Base-by-base conservation (phyloP, 805 yeast species). In the Metschnikowia matae region DNA sequence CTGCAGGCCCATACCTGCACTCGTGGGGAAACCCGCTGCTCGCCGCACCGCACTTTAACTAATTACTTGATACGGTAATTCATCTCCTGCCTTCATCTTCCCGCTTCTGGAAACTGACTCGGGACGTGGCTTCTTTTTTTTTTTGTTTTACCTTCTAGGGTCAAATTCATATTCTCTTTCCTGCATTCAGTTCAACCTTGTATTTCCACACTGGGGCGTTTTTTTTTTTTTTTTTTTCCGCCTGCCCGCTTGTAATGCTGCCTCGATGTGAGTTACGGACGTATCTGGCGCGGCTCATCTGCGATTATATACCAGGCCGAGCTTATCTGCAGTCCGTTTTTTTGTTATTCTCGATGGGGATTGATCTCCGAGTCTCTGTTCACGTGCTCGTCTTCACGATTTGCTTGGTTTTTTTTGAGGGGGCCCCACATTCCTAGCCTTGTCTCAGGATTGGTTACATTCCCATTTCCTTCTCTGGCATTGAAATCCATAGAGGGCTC, bases 21-120 rank as follows among this genome's bases (percentile, higher is more conserved):
- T 31, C 45, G 45, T 42, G 45, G 45, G 45, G 45, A 33, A 40
- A 20, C 11, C 20, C 45, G 29, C 45, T 20, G 13, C 8, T 11
- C 18, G 5, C n/a, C 45, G 45, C 45, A 23, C 45, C 45, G 29
- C 45, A 21, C 41, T 21, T 20, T 2, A 20, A 8, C 38, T 8
- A 33, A 17, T 23, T 42, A 18, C 45, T 32, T 6, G 33, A 33
- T 23, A 6, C 45, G 45, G 45, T 21, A 42, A 42, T 42, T 33
- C 15, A 8, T n/a, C 31, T 18, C 33, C 23, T 31, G 37, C 44
- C 44, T 6, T 18, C 26, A 13, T 42, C 38, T 42, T 21, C 45
- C 45, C 29, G 29, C 29, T 26, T 26, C 29, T 26, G 29, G 29
- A 26, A 26, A 26, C 8, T 3, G 11, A 10, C 26, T 14, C 36